phyloP scores from a whole-genome alignment of 1,284 basidiomycete species.

The Pyrrhoderma lamaoense region DNA sequence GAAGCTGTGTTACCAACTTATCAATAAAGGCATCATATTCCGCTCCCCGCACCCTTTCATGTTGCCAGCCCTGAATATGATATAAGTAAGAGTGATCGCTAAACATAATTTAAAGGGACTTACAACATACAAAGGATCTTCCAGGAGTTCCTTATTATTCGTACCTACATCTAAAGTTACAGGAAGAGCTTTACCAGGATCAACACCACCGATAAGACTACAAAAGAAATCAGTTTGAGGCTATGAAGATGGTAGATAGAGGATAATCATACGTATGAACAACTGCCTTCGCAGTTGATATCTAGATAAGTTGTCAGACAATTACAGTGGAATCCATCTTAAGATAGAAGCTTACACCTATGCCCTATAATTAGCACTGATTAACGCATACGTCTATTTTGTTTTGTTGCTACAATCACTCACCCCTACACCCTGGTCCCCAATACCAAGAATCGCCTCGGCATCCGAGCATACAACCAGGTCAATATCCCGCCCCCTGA shows the following conservation, averaged over 20 bases:
- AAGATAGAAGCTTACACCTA: constrained; percentile 32
- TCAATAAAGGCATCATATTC: constrained; percentile 65
- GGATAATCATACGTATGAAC: constrained; percentile 60
- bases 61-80: constrained; percentile 50
- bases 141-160: constrained; percentile 56
- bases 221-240: not conserved
- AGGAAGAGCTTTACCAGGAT: constrained; percentile 60
- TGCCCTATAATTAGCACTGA: constrained; percentile 30
- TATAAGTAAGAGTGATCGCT: not conserved
- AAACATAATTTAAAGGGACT: constrained; percentile 21
- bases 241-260: not conserved
- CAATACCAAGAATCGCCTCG: constrained; percentile 78
- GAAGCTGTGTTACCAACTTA: constrained; percentile 34
- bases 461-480: constrained; percentile 78
- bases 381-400: not conserved
- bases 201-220: constrained; percentile 73
- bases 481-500: constrained; percentile 53
- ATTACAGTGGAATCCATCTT: not conserved
- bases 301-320: constrained; percentile 34
- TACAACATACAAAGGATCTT: constrained; percentile 63
- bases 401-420: constrained; percentile 18
- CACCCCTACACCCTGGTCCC: constrained; percentile 67
- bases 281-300: constrained; percentile 81
- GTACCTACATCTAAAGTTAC: constrained; percentile 77
- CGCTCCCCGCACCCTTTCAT: constrained; percentile 55